Evolutionary conservation across 1,284 basidiomycete species (phyloP).

Genomic region (Mycosarcoma maydis): DNA sequence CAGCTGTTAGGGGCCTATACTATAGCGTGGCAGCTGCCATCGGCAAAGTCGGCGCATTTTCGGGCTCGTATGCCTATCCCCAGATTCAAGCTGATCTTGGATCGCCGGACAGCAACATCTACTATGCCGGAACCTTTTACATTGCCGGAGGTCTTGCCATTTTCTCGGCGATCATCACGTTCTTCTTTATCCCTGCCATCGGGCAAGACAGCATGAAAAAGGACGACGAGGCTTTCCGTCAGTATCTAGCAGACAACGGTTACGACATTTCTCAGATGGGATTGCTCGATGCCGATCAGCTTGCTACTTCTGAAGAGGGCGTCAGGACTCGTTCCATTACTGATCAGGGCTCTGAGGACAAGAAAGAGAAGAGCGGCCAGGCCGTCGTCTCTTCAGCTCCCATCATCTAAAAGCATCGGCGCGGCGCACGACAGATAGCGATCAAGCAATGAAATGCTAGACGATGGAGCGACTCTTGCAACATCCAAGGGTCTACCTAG

Average conservation of each 20-base stretch:
- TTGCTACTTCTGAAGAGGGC: constrained; percentile 28
- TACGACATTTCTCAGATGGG: constrained; percentile 61
- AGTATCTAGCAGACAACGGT: constrained; percentile 48
- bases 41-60: constrained; percentile 74
- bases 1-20: constrained; percentile 55
- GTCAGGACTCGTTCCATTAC: constrained; percentile 17
- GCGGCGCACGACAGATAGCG: no score
- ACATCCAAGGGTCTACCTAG: no score
- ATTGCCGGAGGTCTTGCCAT: constrained; percentile 75
- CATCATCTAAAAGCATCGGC: constrained; percentile 3
- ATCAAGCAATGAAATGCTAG: no score
- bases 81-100: constrained; percentile 47
- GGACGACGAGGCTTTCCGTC: constrained; percentile 75
- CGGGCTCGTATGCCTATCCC: constrained; percentile 56
- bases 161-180: constrained; percentile 78
- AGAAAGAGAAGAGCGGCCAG: constrained; percentile 12
- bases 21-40: constrained; percentile 74
- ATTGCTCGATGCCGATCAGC: constrained; percentile 20
- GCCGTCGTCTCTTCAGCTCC: constrained; percentile 9
- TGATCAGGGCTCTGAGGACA: constrained; percentile 21
- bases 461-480: no score
- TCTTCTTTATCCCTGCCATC: constrained; percentile 80
- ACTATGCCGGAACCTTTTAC: constrained; percentile 65
- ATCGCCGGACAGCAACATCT: constrained; percentile 19
- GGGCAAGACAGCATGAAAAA: constrained; percentile 79